Conservation (phyloP, 2,329 filamentous ascomycete genomes). For the Diplodia intermedia region DNA sequence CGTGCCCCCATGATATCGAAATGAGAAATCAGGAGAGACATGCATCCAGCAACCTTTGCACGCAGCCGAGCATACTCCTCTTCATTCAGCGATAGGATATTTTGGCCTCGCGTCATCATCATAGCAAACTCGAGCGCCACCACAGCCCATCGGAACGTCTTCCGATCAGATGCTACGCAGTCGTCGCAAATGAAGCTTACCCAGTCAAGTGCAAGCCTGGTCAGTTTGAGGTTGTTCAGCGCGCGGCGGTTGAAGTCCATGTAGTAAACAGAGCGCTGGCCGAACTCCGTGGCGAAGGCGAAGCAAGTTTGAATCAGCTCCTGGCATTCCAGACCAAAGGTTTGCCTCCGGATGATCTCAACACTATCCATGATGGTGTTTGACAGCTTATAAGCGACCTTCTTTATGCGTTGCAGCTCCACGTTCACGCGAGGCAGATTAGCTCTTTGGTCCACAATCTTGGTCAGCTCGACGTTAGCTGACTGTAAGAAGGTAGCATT, state of each 20-base stretch:
- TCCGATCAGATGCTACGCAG: conserved; percentile 89
- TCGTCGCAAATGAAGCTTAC: conserved; percentile 98
- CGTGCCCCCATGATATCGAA: conserved; percentile 99
- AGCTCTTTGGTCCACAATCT: conserved; percentile 89
- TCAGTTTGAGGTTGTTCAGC: conserved; percentile 97
- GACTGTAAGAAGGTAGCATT: conserved; percentile 76
- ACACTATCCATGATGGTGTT: conserved; percentile 99
- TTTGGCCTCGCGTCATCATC: conserved; percentile 92
- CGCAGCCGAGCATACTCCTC: conserved; percentile 84
- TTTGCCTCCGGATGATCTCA: conserved; percentile 87
- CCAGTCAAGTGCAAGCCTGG: conserved; percentile 93
- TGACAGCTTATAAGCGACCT: conserved; percentile 93
- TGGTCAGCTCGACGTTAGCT: conserved; percentile 84
- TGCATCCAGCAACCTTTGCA: conserved; percentile 91
- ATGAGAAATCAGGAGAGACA: conserved; percentile 96
- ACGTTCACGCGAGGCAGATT: conserved; percentile 92
- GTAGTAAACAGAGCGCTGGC: conserved; percentile 89
- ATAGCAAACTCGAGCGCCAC: conserved; percentile 95
- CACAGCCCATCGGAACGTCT: conserved; percentile 97
- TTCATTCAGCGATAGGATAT: conserved; percentile 89
- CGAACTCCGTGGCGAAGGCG: conserved; percentile 98
- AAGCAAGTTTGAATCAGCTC: conserved; percentile 98
- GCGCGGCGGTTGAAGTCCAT: conserved; percentile 95
- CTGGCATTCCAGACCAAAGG: conserved; percentile 82
- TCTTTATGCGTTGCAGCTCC: conserved; percentile 91